Base-by-base conservation (phyloP, 805 yeast species). In the Candida piceae region DNA sequence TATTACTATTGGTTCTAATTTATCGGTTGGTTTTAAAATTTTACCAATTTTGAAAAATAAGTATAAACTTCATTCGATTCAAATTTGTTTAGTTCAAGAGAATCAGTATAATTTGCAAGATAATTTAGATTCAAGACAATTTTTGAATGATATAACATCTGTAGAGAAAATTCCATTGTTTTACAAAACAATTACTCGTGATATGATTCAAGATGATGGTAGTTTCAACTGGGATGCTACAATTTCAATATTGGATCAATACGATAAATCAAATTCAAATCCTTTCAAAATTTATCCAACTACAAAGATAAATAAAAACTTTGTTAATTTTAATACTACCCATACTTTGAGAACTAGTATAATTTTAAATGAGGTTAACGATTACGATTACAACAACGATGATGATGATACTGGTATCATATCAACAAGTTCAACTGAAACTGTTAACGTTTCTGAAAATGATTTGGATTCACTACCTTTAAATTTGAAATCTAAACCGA, bases 51-150 rank as follows among this genome's bases (percentile, higher is more conserved):
- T 40, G 4, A 18, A 18, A 11, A 21, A 33, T 2, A 29, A 38
- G n/a, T 56, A 44, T 38, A 48, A 39, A 28, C 16, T 57, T 2
- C 52, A 48, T 27, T 38, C 44, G 2, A 29, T 60, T 9, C 53
- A 39, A 20, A 40, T 57, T 12, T 32, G 29, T 4, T 40, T 60
- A 7, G 32, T 41, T 12, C 65, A 60, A 44, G 37, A 40, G 6
- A 41, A 58, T 10, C 36, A 37, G 7, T 50, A 53, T 32, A 21
- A 25, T 11, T 19, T 21, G 2, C 19, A 21, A 9, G 18, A 18
- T n/a, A n/a, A 16, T 10, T 16, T 19, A 38, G n/a, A n/a, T n/a
- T n/a, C n/a, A n/a, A n/a, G n/a, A n/a, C n/a, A n/a, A n/a, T n/a
- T n/a, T n/a, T n/a, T n/a, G n/a, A n/a, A n/a, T n/a, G n/a, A 34